These are phyloP conservation scores for Dichotomopilus funicola DNA, from an alignment of 2,329 filamentous ascomycete species.

Conservation along the genomic window DNA sequence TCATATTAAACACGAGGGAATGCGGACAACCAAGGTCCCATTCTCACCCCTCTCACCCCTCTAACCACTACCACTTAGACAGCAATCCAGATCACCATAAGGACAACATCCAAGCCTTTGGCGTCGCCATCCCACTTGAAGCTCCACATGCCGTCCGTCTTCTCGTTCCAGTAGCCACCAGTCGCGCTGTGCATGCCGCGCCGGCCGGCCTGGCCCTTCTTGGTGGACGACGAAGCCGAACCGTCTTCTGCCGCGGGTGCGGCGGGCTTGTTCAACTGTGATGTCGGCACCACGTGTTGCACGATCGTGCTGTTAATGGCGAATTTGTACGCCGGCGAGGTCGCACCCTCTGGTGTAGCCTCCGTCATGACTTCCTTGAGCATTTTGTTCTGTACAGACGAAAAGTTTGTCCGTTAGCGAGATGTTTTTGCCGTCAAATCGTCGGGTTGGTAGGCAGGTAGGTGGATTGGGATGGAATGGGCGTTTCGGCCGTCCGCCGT, in stretches of 20 bases:
- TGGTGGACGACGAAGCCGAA: constrained; percentile 39
- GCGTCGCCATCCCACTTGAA: constrained; percentile 72
- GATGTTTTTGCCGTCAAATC: background rate
- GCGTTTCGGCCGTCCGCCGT: too few species aligned
- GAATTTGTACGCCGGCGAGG: constrained; percentile 74
- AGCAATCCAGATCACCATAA: constrained; percentile 73
- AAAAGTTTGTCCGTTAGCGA: constrained; percentile 11
- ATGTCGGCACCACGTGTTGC: constrained; percentile 74
- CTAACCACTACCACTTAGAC: constrained; percentile 37
- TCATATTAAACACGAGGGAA: constrained; percentile 2
- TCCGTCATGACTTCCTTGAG: constrained; percentile 73
- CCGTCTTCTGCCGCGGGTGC: constrained; percentile 44
- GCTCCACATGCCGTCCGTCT: constrained; percentile 84
- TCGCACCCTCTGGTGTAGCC: constrained; percentile 51
- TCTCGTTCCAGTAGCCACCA: constrained; percentile 84
- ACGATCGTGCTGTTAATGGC: constrained; percentile 98
- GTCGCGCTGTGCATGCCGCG: constrained; percentile 86
- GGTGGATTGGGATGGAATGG: too few species aligned
- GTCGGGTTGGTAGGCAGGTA: too few species aligned
- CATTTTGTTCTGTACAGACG: constrained; percentile 42
- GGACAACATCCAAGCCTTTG: constrained; percentile 63
- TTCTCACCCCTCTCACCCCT: too few species aligned
- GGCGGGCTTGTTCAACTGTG: constrained; percentile 54
- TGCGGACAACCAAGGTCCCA: background rate
- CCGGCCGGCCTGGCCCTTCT: constrained; percentile 69